Conservation (phyloP, 345 rosid species). For the Citrus medica region DNA sequence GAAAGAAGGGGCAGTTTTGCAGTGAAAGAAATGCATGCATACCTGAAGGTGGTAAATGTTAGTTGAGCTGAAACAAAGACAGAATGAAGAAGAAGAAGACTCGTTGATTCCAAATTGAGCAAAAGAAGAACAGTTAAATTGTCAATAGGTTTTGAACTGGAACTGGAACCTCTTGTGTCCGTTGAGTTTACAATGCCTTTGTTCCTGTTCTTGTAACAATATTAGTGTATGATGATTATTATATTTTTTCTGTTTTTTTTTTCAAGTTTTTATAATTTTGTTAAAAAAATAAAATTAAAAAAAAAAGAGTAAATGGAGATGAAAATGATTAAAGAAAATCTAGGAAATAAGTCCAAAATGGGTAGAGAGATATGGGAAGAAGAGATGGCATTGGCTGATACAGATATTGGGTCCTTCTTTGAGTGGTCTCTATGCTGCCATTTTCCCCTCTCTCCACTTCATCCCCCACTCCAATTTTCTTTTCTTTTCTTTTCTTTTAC, state of each 20-base stretch:
- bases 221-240: not conserved
- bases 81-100: not conserved
- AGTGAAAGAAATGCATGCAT: not conserved
- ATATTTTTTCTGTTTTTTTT: not conserved
- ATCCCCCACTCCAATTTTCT: too few relatives aligned
- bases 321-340: not conserved
- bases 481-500: not conserved
- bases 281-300: not conserved
- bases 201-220: not conserved
- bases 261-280: not conserved
- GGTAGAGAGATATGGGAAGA: slow-evolving; percentile 47
- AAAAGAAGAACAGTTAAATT: not conserved
- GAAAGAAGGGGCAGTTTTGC: not conserved
- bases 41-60: not conserved
- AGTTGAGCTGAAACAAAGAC: not conserved
- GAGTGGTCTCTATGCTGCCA: slow-evolving; percentile 47
- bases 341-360: not conserved
- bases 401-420: slow-evolving; percentile 45
- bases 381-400: slow-evolving; percentile 49
- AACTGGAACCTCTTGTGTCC: not conserved
- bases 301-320: not conserved
- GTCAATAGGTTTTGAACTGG: too few relatives aligned
- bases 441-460: slow-evolving; percentile 1
- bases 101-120: not conserved
- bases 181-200: not conserved